A percentile compares a stretch with the other conserved stretches of the same genome.
Conservation (phyloP, 352 stramenopile species). For the Globisporangium recalcitrans region DNA sequence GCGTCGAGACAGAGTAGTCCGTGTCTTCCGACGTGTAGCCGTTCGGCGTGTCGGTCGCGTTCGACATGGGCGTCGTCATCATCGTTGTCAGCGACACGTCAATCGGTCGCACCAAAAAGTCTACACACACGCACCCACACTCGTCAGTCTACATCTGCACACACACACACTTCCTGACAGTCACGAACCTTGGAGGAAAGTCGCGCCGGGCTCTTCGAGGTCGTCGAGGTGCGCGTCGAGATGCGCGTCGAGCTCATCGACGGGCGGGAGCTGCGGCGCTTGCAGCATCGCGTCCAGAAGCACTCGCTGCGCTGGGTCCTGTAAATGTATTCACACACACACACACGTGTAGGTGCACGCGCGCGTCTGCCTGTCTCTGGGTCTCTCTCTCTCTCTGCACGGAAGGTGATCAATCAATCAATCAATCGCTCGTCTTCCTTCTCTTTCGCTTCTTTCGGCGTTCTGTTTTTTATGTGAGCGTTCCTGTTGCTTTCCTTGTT, state of each 20-base stretch:
- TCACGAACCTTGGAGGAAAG: conserved; percentile 55
- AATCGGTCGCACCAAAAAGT: conserved; percentile 28
- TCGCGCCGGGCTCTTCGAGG: conserved; percentile 58
- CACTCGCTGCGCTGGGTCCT: not conserved
- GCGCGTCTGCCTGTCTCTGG: not conserved
- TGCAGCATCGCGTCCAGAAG: conserved; percentile 32
- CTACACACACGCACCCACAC: conserved; percentile 16
- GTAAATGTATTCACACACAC: not conserved
- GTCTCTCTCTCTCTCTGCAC: no score
- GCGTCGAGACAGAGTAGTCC: conserved; percentile 67
- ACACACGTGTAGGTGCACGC: not conserved
- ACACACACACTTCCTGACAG: not conserved
- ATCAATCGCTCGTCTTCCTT: not conserved
- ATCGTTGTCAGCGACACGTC: conserved; percentile 17
- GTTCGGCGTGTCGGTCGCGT: conserved; percentile 46
- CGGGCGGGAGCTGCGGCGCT: conserved; percentile 42
- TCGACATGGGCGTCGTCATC: conserved; percentile 20
- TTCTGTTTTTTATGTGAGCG: conserved; percentile 4
- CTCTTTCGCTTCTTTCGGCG: not conserved
- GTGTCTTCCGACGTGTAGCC: conserved; percentile 84
- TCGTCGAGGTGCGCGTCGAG: conserved; percentile 67
- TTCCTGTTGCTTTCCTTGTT: not conserved
- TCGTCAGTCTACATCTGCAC: not conserved
- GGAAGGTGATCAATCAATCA: not conserved
- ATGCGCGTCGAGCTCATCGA: conserved; percentile 66